Evolutionary conservation across 768 basidiomycete genomes (phyloP).

Genomic region (Tricholoma sp.): DNA sequence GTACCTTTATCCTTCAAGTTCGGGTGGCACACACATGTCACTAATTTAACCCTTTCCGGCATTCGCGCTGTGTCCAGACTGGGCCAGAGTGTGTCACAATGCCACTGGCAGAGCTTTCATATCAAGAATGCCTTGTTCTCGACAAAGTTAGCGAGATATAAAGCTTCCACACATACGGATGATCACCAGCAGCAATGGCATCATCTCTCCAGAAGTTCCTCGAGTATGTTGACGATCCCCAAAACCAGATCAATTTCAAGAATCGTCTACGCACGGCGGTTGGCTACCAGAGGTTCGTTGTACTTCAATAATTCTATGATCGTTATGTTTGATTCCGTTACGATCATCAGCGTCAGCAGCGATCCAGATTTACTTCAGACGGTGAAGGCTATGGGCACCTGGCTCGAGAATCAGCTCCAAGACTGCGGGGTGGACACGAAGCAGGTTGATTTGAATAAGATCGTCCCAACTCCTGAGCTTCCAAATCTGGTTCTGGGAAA

Average conservation of each 20-base stretch:
- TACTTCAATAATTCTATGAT: background rate
- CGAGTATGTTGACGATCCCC: background rate
- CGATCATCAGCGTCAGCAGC: conserved; percentile 52
- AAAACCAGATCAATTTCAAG: background rate
- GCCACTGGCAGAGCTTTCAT: too few species aligned
- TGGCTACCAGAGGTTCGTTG: background rate
- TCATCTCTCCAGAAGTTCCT: background rate
- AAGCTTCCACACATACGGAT: background rate
- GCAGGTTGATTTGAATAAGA: conserved; percentile 71
- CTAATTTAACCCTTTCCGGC: too few species aligned
- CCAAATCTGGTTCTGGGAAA: conserved; percentile 82
- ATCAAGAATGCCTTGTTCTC: background rate
- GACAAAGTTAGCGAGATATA: background rate
- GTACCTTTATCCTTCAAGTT: too few species aligned
- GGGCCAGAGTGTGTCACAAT: background rate
- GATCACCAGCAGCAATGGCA: background rate
- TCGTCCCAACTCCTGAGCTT: conserved; percentile 61
- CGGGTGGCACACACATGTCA: too few species aligned
- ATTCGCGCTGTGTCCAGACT: background rate
- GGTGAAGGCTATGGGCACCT: conserved; percentile 83
- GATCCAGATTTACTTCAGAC: conserved; percentile 68
- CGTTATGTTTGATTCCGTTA: background rate
- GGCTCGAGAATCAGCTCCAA: conserved; percentile 69
- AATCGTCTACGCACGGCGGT: background rate
- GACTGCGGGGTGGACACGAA: conserved; percentile 72